phyloP scores from a whole-genome alignment of 768 basidiomycete species.

The Kwoniella heveanensis region DNA sequence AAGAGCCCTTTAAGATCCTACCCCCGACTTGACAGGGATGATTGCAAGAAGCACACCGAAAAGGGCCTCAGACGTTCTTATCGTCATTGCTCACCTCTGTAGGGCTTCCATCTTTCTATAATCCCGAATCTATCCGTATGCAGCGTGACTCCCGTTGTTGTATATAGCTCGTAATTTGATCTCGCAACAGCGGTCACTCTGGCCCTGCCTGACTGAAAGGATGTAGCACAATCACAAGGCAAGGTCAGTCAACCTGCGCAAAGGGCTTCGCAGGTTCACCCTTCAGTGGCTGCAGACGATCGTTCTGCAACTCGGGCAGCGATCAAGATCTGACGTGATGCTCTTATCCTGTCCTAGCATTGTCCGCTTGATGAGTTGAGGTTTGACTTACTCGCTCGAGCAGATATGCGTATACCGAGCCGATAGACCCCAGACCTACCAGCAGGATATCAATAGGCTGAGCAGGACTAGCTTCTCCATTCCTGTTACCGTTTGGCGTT shows the following conservation, averaged over 20 bases:
- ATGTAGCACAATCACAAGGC: no score
- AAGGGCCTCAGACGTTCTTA: no score
- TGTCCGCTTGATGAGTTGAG: no score
- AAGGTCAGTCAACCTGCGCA: no score
- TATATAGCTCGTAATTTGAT: conserved; percentile 64
- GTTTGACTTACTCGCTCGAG: conserved; percentile 74
- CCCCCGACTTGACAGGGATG: no score
- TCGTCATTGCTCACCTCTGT: conserved; percentile 61
- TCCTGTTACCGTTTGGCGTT: background rate
- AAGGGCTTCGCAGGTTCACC: no score
- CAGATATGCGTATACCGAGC: conserved; percentile 56
- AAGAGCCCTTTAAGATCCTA: no score
- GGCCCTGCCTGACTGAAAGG: conserved; percentile 63
- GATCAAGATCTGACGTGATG: no score
- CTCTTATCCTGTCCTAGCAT: no score
- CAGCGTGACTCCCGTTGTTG: conserved; percentile 52
- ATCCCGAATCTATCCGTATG: conserved; percentile 66
- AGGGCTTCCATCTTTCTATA: conserved; percentile 65
- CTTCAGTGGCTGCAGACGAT: no score
- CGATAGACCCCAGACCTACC: conserved; percentile 49
- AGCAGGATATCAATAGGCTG: conserved; percentile 41
- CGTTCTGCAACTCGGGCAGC: no score
- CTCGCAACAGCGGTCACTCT: conserved; percentile 73
- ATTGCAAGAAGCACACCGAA: no score
- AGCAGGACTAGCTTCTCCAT: background rate